Evolutionary conservation across 2,329 filamentous ascomycete species (phyloP).

Genomic region (Aulographum hederae): DNA sequence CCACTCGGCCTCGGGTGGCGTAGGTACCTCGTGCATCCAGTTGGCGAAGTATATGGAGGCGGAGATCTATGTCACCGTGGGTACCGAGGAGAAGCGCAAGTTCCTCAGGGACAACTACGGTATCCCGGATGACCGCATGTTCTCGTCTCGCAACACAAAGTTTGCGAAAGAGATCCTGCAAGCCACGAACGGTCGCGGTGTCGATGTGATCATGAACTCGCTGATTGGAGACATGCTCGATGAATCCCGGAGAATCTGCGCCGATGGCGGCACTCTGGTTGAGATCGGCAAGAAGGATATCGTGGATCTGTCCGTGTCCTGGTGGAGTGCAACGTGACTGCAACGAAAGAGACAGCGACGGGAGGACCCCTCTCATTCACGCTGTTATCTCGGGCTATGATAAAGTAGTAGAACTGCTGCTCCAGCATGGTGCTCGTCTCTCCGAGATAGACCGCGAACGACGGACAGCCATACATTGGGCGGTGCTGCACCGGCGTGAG

Average conservation of each 20-base stretch:
- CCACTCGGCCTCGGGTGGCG: conserved; percentile 12
- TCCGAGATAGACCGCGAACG: too few relatives aligned
- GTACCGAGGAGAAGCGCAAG: conserved; percentile 10
- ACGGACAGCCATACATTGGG: too few relatives aligned
- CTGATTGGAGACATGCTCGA: conserved; percentile 2
- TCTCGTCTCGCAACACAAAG: conserved; percentile 11
- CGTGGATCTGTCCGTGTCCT: too few relatives aligned
- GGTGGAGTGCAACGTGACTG: too few relatives aligned
- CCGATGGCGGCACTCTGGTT: neutral
- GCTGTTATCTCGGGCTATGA: too few relatives aligned
- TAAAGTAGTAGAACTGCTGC: too few relatives aligned
- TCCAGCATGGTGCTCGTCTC: too few relatives aligned
- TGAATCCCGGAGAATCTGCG: conserved; percentile 1
- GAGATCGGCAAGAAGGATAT: conserved; percentile 1
- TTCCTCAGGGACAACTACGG: conserved; percentile 10
- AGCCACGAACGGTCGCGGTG: conserved; percentile 12
- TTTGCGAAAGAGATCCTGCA: conserved; percentile 12
- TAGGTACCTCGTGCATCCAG: conserved; percentile 15
- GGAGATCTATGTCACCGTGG: conserved; percentile 14
- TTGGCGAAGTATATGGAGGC: conserved; percentile 10
- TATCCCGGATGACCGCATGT: conserved; percentile 15
- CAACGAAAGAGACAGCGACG: too few relatives aligned
- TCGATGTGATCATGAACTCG: conserved; percentile 18
- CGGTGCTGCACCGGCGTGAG: too few relatives aligned
- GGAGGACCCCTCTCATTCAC: too few relatives aligned